These are phyloP conservation scores for Monosporozyma aquatica DNA, from an alignment of 805 yeast species.

Conservation along the genomic window DNA sequence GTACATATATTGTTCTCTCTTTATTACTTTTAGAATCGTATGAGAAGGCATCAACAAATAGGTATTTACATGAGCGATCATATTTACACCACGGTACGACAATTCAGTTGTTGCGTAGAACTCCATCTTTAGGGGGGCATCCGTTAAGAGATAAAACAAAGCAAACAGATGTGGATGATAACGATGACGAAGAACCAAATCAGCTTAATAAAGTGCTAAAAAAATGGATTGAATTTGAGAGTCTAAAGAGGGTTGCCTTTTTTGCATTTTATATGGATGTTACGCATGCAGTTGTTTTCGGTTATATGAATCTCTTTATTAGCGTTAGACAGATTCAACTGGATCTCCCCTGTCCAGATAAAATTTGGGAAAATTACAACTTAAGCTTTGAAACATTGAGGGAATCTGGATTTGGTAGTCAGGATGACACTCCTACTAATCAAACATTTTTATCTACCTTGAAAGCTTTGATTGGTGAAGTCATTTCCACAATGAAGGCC, in stretches of 20 bases:
- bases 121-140: slow-evolving; percentile 68
- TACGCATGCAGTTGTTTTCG: slow-evolving; percentile 67
- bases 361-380: slow-evolving; percentile 42
- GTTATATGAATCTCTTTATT: slow-evolving; percentile 54
- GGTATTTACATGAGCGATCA: slow-evolving; percentile 70
- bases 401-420: slow-evolving; percentile 20
- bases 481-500: slow-evolving; percentile 7
- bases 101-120: slow-evolving; percentile 64
- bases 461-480: slow-evolving; percentile 48
- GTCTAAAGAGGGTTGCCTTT: slow-evolving; percentile 66
- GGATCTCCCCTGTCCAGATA: slow-evolving; percentile 55
- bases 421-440: slow-evolving; percentile 13
- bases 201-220: slow-evolving; percentile 18
- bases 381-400: slow-evolving; percentile 16
- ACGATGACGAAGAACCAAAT: slow-evolving; percentile 7
- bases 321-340: slow-evolving; percentile 51
- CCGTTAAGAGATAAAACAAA: slow-evolving; percentile 32
- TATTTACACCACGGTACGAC: slow-evolving; percentile 84
- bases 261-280: slow-evolving; percentile 79
- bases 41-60: slow-evolving; percentile 62
- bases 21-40: slow-evolving; percentile 65
- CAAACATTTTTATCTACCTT: slow-evolving; percentile 46
- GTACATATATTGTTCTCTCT: slow-evolving; percentile 68
- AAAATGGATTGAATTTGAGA: slow-evolving; percentile 73
- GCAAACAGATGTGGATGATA: slow-evolving; percentile 1